These are phyloP conservation scores for Coix lacrymajobi DNA, from an alignment of 176 grass and related monocot genomes.

Conservation along the genomic window DNA sequence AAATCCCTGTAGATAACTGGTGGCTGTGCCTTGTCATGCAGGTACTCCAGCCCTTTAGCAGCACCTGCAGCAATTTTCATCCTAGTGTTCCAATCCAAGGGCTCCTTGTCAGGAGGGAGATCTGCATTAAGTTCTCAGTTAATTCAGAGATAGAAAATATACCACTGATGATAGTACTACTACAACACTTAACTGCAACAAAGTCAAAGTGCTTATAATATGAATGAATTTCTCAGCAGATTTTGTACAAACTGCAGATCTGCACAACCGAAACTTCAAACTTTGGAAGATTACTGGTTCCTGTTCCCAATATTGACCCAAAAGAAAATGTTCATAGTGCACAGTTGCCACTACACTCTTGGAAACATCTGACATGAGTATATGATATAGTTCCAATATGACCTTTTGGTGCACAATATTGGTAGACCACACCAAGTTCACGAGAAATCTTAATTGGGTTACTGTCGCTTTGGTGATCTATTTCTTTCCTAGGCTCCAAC, in stretches of 20 bases:
- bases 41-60: conserved; percentile 89
- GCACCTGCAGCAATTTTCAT: conserved; percentile 96
- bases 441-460: not conserved
- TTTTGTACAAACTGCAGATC: not conserved
- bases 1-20: conserved; percentile 96
- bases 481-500: conserved; percentile 20
- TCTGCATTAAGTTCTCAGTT: conserved; percentile 49
- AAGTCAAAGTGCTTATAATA: not conserved
- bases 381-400: conserved; percentile 15
- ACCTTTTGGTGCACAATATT: conserved; percentile 17
- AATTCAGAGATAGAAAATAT: conserved; percentile 1
- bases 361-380: not conserved
- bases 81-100: conserved; percentile 79
- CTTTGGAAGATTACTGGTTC: not conserved
- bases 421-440: not conserved
- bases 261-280: not conserved
- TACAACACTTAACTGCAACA: conserved; percentile 1
- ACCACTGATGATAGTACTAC: not conserved
- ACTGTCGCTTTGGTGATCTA: not conserved
- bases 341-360: not conserved
- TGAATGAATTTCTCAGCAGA: not conserved
- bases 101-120: conserved; percentile 58
- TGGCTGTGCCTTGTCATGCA: conserved; percentile 75
- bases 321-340: not conserved
- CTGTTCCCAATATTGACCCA: conserved; percentile 3